Evolutionary conservation across 1,284 basidiomycete genomes (phyloP), one percentile per base, ranked within the genome.

Genomic region (Cryptococcus sp.): DNA sequence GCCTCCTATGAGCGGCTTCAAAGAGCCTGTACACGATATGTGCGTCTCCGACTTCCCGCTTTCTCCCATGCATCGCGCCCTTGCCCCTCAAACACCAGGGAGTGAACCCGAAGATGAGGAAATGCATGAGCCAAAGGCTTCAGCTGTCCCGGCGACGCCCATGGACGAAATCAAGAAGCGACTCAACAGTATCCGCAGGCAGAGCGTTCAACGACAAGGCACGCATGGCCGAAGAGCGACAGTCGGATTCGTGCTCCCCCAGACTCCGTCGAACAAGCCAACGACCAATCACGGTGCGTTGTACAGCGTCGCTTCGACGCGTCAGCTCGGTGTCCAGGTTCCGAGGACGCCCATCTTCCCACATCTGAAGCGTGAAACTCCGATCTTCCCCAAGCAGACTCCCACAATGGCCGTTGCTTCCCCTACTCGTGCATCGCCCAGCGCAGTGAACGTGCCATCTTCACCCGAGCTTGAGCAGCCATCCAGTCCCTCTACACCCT

Each of bases 141-240:
- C 8, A 11, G 40, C 52, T 2, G 55, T 59, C 11, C 65, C 69
- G 0, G 46, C 52, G 5, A 70, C 70, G 8, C 71, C 71, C 0
- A 64, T 71, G 45, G 61, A 67, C 29, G 71, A 70, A 40, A 57
- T 75, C 56, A 69, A 70, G 52, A 54, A 59, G 5, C 61, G 70
- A 23, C 59, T 77, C 3, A 51, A 59, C 16, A 61, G 56, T 3
- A 58, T 75, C 23, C 64, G 67, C 3, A 23, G 61, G 29, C 65
- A 70, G 41, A 63, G 58, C 22, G 46, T 61, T 8, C 58, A 66
- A 23, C 52, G 62, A 15, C 46, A 52, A n/a, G 37, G 38, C 19
- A 50, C 47, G n/a, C 45, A 17, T 22, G 58, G 59, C 41, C 58
- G 71, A 43, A 47, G 74, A 26, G 67, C 69, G 1, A 73, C 72